Evolutionary conservation across 2,329 filamentous ascomycete species (phyloP).

Genomic region (Fusarium tjaetaba): DNA sequence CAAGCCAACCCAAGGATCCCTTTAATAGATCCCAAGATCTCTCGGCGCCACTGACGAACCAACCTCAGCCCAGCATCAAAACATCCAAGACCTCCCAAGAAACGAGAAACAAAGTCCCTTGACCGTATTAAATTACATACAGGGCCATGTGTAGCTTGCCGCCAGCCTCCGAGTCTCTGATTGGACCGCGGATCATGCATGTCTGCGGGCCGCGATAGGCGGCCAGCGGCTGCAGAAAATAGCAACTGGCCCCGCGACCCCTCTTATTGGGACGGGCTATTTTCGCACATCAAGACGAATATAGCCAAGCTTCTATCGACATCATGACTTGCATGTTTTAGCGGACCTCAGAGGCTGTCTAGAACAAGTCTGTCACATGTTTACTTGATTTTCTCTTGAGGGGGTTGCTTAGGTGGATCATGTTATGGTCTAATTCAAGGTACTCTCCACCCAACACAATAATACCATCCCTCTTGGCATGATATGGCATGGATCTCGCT

Average conservation of each 20-base stretch:
- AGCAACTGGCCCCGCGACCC: constrained; percentile 33
- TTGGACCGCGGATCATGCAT: constrained; percentile 32
- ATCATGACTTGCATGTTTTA: constrained; percentile 38
- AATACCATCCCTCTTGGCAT: constrained; percentile 19
- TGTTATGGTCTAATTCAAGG: constrained; percentile 18
- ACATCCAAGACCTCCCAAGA: constrained; percentile 19
- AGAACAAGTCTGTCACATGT: constrained; percentile 7
- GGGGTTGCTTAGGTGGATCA: constrained; percentile 28
- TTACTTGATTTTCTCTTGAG: background rate
- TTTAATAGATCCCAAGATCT: constrained; percentile 28
- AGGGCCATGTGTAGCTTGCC: constrained; percentile 9
- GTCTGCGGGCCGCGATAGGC: constrained; percentile 35
- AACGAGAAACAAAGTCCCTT: constrained; percentile 28
- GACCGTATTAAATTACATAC: constrained; percentile 13
- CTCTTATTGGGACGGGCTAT: constrained; percentile 18
- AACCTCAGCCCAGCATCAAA: constrained; percentile 22
- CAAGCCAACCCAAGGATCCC: background rate
- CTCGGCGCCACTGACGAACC: constrained; percentile 22
- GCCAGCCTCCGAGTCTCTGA: background rate
- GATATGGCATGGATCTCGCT: constrained; percentile 15
- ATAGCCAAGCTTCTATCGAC: constrained; percentile 9
- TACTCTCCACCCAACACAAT: constrained; percentile 4
- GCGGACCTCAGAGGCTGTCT: constrained; percentile 8
- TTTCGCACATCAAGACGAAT: background rate
- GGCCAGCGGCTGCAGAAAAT: constrained; percentile 45